Evolutionary conservation across 352 stramenopile species (phyloP).

Genomic region (Globisporangium viniferum): DNA sequence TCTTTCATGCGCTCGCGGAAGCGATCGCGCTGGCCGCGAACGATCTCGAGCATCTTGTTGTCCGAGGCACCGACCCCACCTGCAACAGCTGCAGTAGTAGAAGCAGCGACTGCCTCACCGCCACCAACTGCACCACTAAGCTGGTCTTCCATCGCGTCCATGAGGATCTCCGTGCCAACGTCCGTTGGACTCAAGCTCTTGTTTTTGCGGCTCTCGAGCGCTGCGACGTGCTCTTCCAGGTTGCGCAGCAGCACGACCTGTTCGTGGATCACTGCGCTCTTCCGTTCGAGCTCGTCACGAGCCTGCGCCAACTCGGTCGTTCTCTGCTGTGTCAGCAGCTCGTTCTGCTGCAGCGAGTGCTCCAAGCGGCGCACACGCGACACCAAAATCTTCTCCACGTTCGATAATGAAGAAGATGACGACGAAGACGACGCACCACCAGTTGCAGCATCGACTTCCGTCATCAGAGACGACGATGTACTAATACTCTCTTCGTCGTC

Average conservation of each 20-base stretch:
- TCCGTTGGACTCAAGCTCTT: slow-evolving; percentile 32
- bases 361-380: slow-evolving; percentile 67
- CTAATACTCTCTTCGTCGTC: slow-evolving; percentile 51
- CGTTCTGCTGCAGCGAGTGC: slow-evolving; percentile 63
- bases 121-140: slow-evolving; percentile 17
- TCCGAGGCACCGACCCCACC: slow-evolving; percentile 26
- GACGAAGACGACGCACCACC: slow-evolving; percentile 8
- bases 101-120: neutral
- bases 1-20: slow-evolving; percentile 85
- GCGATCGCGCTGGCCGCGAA: slow-evolving; percentile 74
- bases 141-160: slow-evolving; percentile 72
- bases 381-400: slow-evolving; percentile 64
- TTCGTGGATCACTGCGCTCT: slow-evolving; percentile 43
- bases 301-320: slow-evolving; percentile 32
- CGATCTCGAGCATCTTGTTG: slow-evolving; percentile 84
- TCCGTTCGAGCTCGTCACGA: slow-evolving; percentile 27
- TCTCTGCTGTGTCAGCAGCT: slow-evolving; percentile 37
- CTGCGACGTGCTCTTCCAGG: slow-evolving; percentile 65
- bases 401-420: slow-evolving; percentile 4
- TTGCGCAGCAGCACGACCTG: slow-evolving; percentile 47
- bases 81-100: neutral
- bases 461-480: slow-evolving; percentile 9
- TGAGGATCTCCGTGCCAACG: slow-evolving; percentile 60
- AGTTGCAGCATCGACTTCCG: neutral
- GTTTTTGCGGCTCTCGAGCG: slow-evolving; percentile 42